Base-by-base conservation (phyloP, 768 basidiomycete species). In the Panellus pusillus region DNA sequence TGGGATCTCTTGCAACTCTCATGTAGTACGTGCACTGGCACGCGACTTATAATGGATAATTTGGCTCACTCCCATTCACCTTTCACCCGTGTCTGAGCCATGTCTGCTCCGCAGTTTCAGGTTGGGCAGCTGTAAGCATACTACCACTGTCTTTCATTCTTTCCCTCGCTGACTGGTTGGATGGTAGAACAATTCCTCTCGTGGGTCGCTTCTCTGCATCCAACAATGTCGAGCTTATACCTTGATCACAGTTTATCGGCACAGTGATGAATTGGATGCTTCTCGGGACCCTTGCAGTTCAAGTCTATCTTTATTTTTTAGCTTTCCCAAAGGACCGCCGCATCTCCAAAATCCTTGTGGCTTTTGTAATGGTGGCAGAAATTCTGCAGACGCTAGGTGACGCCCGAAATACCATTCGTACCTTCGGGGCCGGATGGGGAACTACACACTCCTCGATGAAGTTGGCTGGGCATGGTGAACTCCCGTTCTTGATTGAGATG, bases 301-400 rank as follows among this genome's bases (percentile, higher is more conserved):
- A 58, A 47, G n/a, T 50, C 24, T 20, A 32, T 20, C 18, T 59
- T 12, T 59, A 59, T 75, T 80, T 28, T 68, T 70, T 47, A 68
- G 68, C 62, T 69, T 70, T 44, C 73, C 75, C 58, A 2, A 57
- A 50, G 29, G 63, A 66, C 48, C 31, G 27, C 7, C 12, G 1
- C 6, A n/a, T 39, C 12, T 46, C 37, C 18, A 66, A 63, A 37
- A 20, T 43, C 15, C 47, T 66, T 1, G 59, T 66, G 11, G 38
- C 41, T 11, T 20, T 58, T 31, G 54, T 66, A 15, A 52, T 57
- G 28, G 9, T 64, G 1, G 52, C 46, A 8, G 63, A 66, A 29
- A 50, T 55, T 18, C n/a, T 63, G 18, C 60, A 66, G 42, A 60
- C 62, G 9, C 14, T 63, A 14, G 39, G 57, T 1, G 46, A 59